phyloP scores from a whole-genome alignment of 176 grass and related monocot genomes.

The Paspalum vaginatum region DNA sequence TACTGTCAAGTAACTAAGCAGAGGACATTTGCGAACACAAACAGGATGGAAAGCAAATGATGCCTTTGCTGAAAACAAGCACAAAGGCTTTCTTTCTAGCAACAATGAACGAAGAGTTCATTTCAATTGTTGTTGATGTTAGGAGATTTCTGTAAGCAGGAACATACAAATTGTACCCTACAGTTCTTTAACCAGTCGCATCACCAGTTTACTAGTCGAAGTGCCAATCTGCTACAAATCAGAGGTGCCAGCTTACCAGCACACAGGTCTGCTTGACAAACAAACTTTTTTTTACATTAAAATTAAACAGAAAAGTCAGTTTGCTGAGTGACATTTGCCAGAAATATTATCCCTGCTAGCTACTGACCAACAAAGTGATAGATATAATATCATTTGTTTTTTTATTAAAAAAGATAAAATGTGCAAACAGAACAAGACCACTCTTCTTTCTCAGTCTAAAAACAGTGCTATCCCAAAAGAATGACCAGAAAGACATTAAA shows the following conservation, averaged over 20 bases:
- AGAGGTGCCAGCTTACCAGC: background rate
- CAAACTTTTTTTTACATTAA: background rate
- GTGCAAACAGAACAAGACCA: conserved; percentile 3
- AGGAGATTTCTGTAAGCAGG: background rate
- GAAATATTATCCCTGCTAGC: background rate
- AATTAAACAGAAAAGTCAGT: background rate
- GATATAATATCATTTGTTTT: too few relatives aligned
- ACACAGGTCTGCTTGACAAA: background rate
- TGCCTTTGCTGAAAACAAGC: background rate
- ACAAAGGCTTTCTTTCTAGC: conserved; percentile 11
- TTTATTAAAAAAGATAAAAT: background rate
- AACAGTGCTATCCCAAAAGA: background rate
- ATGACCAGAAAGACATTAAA: background rate
- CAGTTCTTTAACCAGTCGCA: background rate
- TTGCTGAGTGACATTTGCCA: background rate
- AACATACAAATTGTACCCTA: background rate
- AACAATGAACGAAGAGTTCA: background rate
- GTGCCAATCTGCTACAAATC: background rate
- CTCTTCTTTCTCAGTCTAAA: background rate
- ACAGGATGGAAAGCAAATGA: background rate
- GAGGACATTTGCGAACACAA: conserved; percentile 8
- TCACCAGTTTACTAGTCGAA: background rate
- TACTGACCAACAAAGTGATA: background rate
- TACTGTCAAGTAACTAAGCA: background rate
- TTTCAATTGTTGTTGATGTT: background rate